Conservation (phyloP, 768 basidiomycete genomes). For the Pleurotus tuoliensis region DNA sequence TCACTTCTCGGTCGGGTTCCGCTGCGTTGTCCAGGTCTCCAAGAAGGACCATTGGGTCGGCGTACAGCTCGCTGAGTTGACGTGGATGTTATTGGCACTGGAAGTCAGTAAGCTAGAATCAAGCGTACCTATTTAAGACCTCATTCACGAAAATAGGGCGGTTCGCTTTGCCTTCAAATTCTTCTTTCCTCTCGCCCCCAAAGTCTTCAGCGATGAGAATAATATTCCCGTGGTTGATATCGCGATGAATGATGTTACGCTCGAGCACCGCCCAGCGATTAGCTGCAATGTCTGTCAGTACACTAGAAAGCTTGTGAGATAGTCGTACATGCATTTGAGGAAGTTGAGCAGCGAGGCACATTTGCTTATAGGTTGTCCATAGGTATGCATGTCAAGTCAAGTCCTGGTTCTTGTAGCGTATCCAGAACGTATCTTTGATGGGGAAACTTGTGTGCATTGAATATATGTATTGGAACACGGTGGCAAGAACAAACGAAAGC, state of each 20-base stretch:
- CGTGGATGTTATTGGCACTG: too few relatives aligned
- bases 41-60: too few relatives aligned
- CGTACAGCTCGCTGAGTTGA: too few relatives aligned
- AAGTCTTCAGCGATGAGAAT: background rate
- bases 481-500: too few relatives aligned
- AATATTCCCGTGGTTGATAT: constrained; percentile 1
- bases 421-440: too few relatives aligned
- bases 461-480: too few relatives aligned
- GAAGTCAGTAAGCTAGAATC: too few relatives aligned
- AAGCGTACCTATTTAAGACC: background rate
- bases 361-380: background rate
- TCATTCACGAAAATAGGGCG: constrained; percentile 4
- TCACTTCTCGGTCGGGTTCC: too few relatives aligned
- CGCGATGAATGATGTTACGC: background rate
- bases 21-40: too few relatives aligned
- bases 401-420: background rate
- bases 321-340: constrained; percentile 5
- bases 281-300: background rate
- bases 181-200: background rate
- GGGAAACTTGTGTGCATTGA: too few relatives aligned
- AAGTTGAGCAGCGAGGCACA: background rate
- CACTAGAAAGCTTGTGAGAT: background rate
- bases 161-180: background rate
- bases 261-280: background rate
- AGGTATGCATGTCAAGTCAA: background rate